Base-by-base conservation (phyloP, 495 filamentous ascomycete species). In the Hypoxylon fragiforme region DNA sequence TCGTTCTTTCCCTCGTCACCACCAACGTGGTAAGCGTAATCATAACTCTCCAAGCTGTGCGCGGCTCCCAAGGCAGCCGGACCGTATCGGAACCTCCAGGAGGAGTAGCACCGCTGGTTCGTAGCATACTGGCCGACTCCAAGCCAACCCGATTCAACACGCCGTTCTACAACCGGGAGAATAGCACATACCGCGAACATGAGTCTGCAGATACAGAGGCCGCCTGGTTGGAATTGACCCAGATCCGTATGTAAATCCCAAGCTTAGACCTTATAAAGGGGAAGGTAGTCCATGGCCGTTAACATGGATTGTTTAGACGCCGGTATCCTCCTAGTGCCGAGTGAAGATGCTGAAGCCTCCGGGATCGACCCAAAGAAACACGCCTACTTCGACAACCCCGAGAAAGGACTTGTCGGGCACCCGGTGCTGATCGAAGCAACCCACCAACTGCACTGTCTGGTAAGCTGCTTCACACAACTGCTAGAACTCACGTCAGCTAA, bases 381-480 rank as follows among this genome's bases (percentile, higher is more conserved):
- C 36, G 54, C 54, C 0, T 57, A 57, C 12, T 57, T 49, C n/a
- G 54, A 57, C 28, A 57, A 51, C 22, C 42, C 45, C 3, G 42
- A 49, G 21, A 40, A 49, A 11, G 54, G 54, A 30, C 45, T 57
- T 3, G 54, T 57, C 3, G 54, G 54, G 3, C 42, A 57, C 16
- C 54, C 46, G n/a, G 54, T 57, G 18, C 21, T 50, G 11, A 39
- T 57, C 11, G 54, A 57, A 44, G 47, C 54, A n/a, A 50, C 47
- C 12, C 54, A 57, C 16, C 54, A 57, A 26, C 26, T 57, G 7
- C 54, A 57, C 34, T 57, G 54, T 26, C 34, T 57, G 39, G 54
- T 57, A 40, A 15, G 14, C 13, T 16, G 8, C 19, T 31, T 5
- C 7, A 28, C 3, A 9, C 7, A 37, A 12, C 16, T 16, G n/a